Conservation (phyloP, 306 rosid genomes). For the Malus sylvestris region DNA sequence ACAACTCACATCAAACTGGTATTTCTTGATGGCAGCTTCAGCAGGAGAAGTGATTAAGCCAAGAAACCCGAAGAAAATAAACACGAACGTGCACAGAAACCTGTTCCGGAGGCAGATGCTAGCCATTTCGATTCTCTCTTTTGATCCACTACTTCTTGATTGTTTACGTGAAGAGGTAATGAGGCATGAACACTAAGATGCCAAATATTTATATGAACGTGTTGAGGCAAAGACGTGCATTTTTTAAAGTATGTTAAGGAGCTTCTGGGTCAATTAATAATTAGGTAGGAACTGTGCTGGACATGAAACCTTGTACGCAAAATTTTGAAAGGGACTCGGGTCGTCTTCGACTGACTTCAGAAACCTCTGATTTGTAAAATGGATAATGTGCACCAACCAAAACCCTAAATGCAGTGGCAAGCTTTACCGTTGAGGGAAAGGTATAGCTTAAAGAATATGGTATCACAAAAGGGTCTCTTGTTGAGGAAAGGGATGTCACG, state of each 20-base stretch:
- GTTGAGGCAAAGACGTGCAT: background rate
- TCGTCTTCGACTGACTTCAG: conserved; percentile 39
- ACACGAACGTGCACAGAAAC: conserved; percentile 8
- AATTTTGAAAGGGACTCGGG: conserved; percentile 50
- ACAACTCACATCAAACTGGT: conserved; percentile 78
- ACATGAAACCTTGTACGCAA: conserved; percentile 61
- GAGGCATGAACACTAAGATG: conserved; percentile 18
- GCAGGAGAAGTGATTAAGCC: conserved; percentile 43
- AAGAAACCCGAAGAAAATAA: conserved; percentile 31
- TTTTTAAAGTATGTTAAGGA: conserved; percentile 12
- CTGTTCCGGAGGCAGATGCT: conserved; percentile 3
- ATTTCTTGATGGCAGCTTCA: conserved; percentile 66
- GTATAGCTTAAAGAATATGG: background rate
- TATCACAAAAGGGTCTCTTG: background rate
- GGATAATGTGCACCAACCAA: conserved; percentile 20
- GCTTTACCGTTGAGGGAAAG: conserved; percentile 44
- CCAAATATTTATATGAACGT: conserved; percentile 8
- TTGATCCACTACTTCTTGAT: conserved; percentile 13
- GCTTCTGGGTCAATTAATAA: conserved; percentile 8
- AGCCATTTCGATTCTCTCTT: conserved; percentile 24
- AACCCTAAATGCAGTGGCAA: conserved; percentile 6
- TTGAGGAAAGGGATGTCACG: background rate
- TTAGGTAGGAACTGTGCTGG: conserved; percentile 34
- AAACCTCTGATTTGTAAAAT: background rate
- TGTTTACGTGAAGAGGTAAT: conserved; percentile 1